phyloP scores from a whole-genome alignment of 768 basidiomycete species.

The Pulveroboletus frians region DNA sequence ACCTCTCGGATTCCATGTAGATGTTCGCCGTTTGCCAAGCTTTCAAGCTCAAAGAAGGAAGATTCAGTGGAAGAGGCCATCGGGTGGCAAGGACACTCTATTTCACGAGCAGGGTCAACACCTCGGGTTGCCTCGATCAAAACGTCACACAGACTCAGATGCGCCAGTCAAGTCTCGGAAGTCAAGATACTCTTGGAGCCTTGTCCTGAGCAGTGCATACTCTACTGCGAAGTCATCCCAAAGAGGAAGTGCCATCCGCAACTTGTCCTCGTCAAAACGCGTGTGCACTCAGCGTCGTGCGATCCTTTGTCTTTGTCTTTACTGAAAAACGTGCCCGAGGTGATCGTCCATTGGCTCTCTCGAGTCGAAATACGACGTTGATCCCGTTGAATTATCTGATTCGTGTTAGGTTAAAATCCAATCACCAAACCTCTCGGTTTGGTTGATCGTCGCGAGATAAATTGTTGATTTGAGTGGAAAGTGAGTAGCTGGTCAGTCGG shows the following conservation, averaged over 20 bases:
- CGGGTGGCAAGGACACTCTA: background rate
- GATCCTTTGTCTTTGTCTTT: background rate
- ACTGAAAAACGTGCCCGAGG: background rate
- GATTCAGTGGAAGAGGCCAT: slow-evolving; percentile 10
- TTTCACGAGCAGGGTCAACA: background rate
- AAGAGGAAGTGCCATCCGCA: slow-evolving; percentile 10
- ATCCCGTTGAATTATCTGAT: background rate
- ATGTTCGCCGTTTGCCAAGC: background rate
- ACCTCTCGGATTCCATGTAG: slow-evolving; percentile 1
- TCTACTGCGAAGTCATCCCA: slow-evolving; percentile 9
- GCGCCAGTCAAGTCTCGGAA: background rate
- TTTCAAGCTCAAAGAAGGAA: background rate
- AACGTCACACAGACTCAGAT: background rate
- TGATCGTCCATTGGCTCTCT: slow-evolving; percentile 7
- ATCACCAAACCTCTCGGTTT: background rate
- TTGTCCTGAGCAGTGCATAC: background rate
- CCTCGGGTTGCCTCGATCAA: background rate
- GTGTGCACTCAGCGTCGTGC: background rate
- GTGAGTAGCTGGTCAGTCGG: background rate
- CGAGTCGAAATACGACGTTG: background rate
- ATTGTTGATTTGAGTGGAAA: background rate
- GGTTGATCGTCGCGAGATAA: background rate
- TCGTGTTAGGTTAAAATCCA: background rate
- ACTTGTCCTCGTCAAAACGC: slow-evolving; percentile 1
- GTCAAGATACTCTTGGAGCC: background rate